Conservation (phyloP, 768 basidiomycete genomes). For the Suillus weaverae region DNA sequence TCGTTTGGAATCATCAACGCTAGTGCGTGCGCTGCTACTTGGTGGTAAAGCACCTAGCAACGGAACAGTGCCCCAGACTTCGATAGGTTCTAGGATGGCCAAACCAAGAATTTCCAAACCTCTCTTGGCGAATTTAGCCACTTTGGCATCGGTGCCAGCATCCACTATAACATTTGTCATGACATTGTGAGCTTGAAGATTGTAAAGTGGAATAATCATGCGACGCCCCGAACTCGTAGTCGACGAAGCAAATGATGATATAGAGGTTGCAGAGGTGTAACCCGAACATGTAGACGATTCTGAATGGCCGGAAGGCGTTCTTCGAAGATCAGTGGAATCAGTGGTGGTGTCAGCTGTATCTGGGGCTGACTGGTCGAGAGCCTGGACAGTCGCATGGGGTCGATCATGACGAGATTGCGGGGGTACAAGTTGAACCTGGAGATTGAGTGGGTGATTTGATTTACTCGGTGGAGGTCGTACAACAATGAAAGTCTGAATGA, state of each 20-base stretch:
- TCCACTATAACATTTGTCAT: slow-evolving; percentile 85
- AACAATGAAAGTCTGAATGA: slow-evolving; percentile 78
- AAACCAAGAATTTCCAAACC: slow-evolving; percentile 79
- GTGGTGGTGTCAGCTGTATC: slow-evolving; percentile 23
- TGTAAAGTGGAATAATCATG: slow-evolving; percentile 83
- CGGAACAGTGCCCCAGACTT: slow-evolving; percentile 51
- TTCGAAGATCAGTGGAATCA: slow-evolving; percentile 25
- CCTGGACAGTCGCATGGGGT: slow-evolving; percentile 40
- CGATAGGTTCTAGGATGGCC: slow-evolving; percentile 77
- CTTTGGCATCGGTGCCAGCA: slow-evolving; percentile 85
- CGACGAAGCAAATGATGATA: slow-evolving; percentile 42
- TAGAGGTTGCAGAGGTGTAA: slow-evolving; percentile 46
- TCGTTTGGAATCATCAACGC: slow-evolving; percentile 25
- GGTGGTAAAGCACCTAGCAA: slow-evolving; percentile 13
- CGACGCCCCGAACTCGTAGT: slow-evolving; percentile 54
- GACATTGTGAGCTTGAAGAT: slow-evolving; percentile 85
- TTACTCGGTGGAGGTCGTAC: slow-evolving; percentile 87
- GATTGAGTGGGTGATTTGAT: slow-evolving; percentile 83
- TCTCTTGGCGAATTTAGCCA: slow-evolving; percentile 72
- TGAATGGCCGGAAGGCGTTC: slow-evolving; percentile 49
- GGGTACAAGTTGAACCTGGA: slow-evolving; percentile 90
- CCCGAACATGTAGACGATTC: slow-evolving; percentile 46
- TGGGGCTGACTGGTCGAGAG: slow-evolving; percentile 42
- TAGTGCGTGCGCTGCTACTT: slow-evolving; percentile 27
- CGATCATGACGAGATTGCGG: slow-evolving; percentile 44